Base-by-base conservation (phyloP, 2,329 filamentous ascomycete species). In the Curvularia hawaiiensis region DNA sequence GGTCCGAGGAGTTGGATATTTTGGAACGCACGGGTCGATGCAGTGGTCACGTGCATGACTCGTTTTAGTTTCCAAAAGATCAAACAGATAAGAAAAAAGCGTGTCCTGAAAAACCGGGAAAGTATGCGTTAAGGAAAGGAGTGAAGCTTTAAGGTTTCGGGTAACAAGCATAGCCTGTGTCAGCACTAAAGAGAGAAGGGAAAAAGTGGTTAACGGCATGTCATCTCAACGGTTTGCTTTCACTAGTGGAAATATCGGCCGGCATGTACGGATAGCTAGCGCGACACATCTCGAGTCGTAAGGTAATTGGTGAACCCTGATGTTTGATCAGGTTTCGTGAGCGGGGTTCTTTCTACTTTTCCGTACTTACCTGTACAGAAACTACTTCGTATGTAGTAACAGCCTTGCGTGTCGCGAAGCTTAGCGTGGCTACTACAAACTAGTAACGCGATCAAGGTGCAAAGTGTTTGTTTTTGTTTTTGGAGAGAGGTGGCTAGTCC, bases 191-290 rank as follows among this genome's bases (percentile, higher is more conserved):
- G 11, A 40, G 26, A 24, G 33, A 28, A 26, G 33, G 26, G 24
- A 50, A 8, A 16, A 28, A n/a, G 22, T 16, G 4, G 40, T 39
- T 12, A 20, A 39, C 7, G 10, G 16, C 24, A 48, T 35, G 10
- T 38, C 46, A 40, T 28, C 22, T 26, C 33, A 38, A 50, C 24
- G 47, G 47, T 30, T 10, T 26, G 16, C 22, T 28, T 30, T 35
- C 33, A 22, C 35, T 39, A 50, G 24, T 18, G 33, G 33, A 30
- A 20, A 50, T 28, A 9, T 20, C 47, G 47, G 22, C 10, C 47
- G 47, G 35, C 47, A 39, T 28, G 33, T 26, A 50, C 47, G 47
- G 47, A 39, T 26, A 39, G 22, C 33, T 40, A 50, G 47, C 47
- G 47, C 24, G 11, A 14, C 10, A 14, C 20, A 16, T 38, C 47